Base-by-base conservation (phyloP, 2,329 filamentous ascomycete genomes). In the Lachnellula arida region DNA sequence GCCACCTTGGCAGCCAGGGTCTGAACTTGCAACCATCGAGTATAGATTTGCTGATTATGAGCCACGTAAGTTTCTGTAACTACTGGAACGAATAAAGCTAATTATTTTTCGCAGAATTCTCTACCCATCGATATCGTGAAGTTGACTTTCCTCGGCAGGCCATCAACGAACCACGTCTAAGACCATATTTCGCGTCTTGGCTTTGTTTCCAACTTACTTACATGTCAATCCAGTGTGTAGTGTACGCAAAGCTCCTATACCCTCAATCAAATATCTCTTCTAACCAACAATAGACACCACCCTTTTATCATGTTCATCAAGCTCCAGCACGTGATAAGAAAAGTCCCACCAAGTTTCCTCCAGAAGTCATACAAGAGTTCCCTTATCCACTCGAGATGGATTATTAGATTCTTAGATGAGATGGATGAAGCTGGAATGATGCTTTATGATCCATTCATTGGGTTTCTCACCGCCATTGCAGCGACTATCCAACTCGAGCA, bases 271-370 rank as follows among this genome's bases (percentile, higher is more conserved):
- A 11, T 5, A 1, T 17, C 40, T 44, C 9, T 22, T 22, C 50
- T 56, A 40, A 60, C 23, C 19, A 14, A 5, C n/a, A 25, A 44
- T 34, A 61, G 59, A 39, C 59, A 61, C 46, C 59, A 61, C 42
- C 59, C 59, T 2, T 61, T 61, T 37, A 59, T 61, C n/a, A 61
- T 61, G 59, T 61, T 61, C 47, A 61, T 59, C n/a, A 61, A 61
- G 46, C 17, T 61, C 5, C 53, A 61, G 37, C 56, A 59, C 46
- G 57, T 61, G 35, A 61, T 61, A 19, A 47, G 57, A 44, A 61
- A 61, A 47, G 59, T 61, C 14, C 59, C 59, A 2, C 59, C 59
- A 37, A 61, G 59, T 23, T 61, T 61, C 22, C 57, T 61, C 7
- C 59, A 61, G 22, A 61, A 61, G 40, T 61, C 59, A 4, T 61